Conservation (phyloP, 2,329 filamentous ascomycete genomes). For the Trichoderma polysporum region DNA sequence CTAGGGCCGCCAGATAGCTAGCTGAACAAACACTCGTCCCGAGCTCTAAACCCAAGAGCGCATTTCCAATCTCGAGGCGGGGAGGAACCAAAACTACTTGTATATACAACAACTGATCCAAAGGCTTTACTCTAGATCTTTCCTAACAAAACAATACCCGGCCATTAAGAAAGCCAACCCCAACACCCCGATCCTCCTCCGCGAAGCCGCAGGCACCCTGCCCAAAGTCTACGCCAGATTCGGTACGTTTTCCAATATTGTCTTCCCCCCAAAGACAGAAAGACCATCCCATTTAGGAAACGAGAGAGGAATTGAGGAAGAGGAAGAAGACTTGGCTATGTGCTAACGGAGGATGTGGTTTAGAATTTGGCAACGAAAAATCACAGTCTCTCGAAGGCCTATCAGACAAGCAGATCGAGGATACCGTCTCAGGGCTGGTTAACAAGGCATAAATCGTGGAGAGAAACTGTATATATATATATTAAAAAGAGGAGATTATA, state of each 20-base stretch:
- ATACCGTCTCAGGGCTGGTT: constrained; percentile 55
- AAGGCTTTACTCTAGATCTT: constrained; percentile 60
- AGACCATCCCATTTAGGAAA: neutral
- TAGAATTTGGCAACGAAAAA: constrained; percentile 58
- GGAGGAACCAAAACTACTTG: neutral
- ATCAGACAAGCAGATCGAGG: constrained; percentile 61
- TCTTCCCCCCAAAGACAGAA: neutral
- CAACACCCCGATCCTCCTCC: constrained; percentile 86
- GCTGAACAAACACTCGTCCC: neutral
- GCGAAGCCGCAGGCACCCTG: constrained; percentile 81
- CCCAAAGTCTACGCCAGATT: constrained; percentile 92
- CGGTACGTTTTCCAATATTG: constrained; percentile 53
- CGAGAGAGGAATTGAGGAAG: neutral
- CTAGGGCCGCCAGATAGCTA: neutral
- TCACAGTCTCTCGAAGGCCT: constrained; percentile 58
- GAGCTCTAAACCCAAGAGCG: neutral
- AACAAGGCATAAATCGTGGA: constrained; percentile 33
- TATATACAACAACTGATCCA: constrained; percentile 21
- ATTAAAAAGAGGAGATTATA: neutral
- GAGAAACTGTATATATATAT: neutral
- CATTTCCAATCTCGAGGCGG: neutral
- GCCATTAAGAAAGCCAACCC: constrained; percentile 99
- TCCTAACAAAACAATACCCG: constrained; percentile 87
- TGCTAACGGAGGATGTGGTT: neutral
- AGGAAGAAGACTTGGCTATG: neutral